phyloP scores from a whole-genome alignment of 2,329 filamentous ascomycete species.

The Phialocephala sp. region DNA sequence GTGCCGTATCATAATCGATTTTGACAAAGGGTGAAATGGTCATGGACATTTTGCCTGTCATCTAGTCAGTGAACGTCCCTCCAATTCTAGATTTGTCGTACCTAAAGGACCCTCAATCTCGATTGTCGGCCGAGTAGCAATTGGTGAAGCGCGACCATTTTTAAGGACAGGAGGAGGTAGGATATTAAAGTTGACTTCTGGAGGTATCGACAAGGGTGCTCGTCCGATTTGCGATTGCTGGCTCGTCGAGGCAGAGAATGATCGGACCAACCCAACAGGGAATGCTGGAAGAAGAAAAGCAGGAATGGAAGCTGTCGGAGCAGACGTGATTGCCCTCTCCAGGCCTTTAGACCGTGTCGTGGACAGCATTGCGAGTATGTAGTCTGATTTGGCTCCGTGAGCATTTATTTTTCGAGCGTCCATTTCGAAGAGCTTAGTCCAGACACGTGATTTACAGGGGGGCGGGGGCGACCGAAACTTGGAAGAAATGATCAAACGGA shows the following conservation, averaged over 20 bases:
- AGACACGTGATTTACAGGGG: not conserved
- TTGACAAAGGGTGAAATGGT: conserved; percentile 80
- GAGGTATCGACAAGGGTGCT: conserved; percentile 79
- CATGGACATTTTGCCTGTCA: conserved; percentile 73
- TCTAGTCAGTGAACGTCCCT: conserved; percentile 26
- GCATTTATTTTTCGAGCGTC: conserved; percentile 16
- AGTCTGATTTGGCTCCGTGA: not conserved
- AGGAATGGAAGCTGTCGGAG: conserved; percentile 62
- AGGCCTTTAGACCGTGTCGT: conserved; percentile 66
- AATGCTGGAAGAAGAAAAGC: conserved; percentile 77
- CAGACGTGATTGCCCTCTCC: conserved; percentile 58
- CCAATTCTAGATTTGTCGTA: conserved; percentile 45
- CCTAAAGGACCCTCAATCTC: conserved; percentile 83
- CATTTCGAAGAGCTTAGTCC: not conserved
- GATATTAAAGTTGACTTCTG: conserved; percentile 78
- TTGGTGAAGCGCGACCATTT: conserved; percentile 47
- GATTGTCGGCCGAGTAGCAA: conserved; percentile 67
- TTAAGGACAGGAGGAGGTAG: conserved; percentile 57
- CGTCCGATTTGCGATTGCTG: conserved; percentile 83
- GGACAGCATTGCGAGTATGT: conserved; percentile 63
- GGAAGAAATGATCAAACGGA: no score
- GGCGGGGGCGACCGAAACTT: not conserved
- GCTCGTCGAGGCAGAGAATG: conserved; percentile 74
- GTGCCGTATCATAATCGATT: conserved; percentile 69
- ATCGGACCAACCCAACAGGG: conserved; percentile 54